These are phyloP conservation scores for Erythrophleum fordii DNA, from an alignment of 306 rosid genomes.

Conservation along the genomic window DNA sequence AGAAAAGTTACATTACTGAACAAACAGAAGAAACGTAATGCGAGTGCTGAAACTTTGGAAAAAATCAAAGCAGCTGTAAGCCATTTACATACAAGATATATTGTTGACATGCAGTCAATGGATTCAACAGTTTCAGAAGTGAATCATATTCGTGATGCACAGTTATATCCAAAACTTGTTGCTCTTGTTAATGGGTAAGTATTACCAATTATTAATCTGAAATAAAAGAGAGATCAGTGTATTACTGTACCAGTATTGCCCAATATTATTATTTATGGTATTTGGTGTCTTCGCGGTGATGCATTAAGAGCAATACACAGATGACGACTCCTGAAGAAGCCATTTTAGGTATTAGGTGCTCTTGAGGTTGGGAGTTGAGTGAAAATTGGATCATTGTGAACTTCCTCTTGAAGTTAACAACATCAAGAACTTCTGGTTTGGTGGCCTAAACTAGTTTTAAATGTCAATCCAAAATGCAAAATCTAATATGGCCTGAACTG, in stretches of 20 bases:
- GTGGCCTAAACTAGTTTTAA: neutral
- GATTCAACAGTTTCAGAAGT: slow-evolving; percentile 71
- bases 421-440: too few species aligned
- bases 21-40: slow-evolving; percentile 60
- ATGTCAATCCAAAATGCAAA: too few species aligned
- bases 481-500: neutral
- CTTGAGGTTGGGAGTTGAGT: neutral
- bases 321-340: neutral
- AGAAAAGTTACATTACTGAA: slow-evolving; percentile 59
- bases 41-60: slow-evolving; percentile 59
- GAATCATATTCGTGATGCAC: slow-evolving; percentile 59
- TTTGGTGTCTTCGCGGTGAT: neutral
- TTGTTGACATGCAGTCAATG: slow-evolving; percentile 79
- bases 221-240: neutral
- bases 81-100: slow-evolving; percentile 68
- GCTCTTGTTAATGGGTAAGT: slow-evolving; percentile 57
- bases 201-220: neutral
- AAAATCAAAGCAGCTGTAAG: slow-evolving; percentile 69
- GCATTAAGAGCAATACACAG: neutral
- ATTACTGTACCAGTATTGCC: neutral
- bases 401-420: too few species aligned
- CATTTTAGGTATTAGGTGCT: neutral
- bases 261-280: neutral
- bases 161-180: slow-evolving; percentile 64
- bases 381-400: too few species aligned